Evolutionary conservation across 2,329 filamentous ascomycete species (phyloP).

Genomic region (Sclerotinia glacialis): DNA sequence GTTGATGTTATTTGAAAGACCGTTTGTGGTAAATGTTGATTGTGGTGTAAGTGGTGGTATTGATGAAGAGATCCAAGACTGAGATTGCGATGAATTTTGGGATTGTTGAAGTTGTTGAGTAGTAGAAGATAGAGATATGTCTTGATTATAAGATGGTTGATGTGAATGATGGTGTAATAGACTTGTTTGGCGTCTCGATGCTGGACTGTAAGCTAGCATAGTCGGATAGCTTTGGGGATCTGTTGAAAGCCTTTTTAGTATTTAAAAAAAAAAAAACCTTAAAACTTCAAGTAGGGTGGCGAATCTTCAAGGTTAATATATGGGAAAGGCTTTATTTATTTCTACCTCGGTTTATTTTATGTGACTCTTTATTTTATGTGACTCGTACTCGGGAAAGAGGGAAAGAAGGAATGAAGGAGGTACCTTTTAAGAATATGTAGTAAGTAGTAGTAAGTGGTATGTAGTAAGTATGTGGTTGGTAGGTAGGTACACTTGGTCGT

Average conservation of each 20-base stretch:
- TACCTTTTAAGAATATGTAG: background rate
- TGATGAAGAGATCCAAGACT: constrained; percentile 2
- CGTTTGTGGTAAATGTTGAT: constrained; percentile 21
- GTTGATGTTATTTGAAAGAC: constrained; percentile 26
- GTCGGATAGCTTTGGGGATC: constrained; percentile 8
- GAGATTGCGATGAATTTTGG: background rate
- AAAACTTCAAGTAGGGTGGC: constrained; percentile 10
- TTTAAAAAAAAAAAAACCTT: no score
- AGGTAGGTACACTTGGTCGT: no score
- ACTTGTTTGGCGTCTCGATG: constrained; percentile 14
- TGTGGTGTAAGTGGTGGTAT: constrained; percentile 9
- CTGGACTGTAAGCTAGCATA: constrained; percentile 6
- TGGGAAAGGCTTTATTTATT: background rate
- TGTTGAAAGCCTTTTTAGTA: constrained; percentile 3
- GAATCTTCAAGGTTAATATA: constrained; percentile 7
- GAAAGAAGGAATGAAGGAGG: background rate
- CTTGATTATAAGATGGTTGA: background rate
- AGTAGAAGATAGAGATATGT: background rate
- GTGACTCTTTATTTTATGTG: background rate
- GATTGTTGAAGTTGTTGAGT: background rate
- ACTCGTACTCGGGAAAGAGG: constrained; percentile 14
- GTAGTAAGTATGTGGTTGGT: no score
- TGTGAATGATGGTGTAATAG: constrained; percentile 10
- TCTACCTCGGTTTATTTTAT: background rate
- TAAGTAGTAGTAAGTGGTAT: no score